A percentile compares a stretch with the other conserved stretches of the same genome.
Conservation (phyloP, 2,329 filamentous ascomycete genomes). For the Nemania bipapillata region DNA sequence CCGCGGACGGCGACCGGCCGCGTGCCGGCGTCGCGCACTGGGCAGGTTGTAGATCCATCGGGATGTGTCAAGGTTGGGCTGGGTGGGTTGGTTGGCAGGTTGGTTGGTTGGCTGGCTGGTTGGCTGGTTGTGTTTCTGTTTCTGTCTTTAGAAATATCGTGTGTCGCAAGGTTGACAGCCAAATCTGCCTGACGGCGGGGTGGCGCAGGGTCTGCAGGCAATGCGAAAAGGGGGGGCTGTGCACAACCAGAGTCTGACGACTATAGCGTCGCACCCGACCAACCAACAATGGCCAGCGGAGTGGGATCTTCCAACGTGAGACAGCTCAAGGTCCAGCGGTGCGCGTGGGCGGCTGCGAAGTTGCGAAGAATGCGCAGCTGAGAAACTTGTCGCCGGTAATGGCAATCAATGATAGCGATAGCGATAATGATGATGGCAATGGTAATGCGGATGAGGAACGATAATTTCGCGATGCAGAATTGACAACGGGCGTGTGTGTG, state of each 20-base stretch:
- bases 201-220: conserved; percentile 46
- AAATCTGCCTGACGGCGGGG: conserved; percentile 48
- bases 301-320: conserved; percentile 34
- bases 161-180: conserved; percentile 46
- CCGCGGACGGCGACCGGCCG: conserved; percentile 71
- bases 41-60: conserved; percentile 63
- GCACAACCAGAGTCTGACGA: conserved; percentile 45
- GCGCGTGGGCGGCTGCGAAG: conserved; percentile 16
- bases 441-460: no score
- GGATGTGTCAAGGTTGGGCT: neutral
- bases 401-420: neutral
- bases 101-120: no score
- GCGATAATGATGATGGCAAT: neutral
- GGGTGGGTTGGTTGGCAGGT: neutral
- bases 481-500: conserved; percentile 7
- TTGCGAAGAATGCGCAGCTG: conserved; percentile 1
- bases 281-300: conserved; percentile 34
- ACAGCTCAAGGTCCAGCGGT: conserved; percentile 30
- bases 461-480: no score
- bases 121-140: conserved; percentile 45
- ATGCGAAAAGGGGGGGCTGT: conserved; percentile 50
- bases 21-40: conserved; percentile 52
- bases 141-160: conserved; percentile 51
- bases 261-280: conserved; percentile 8
- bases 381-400: conserved; percentile 13